A percentile compares a stretch with the other conserved stretches of the same genome.
These are phyloP conservation scores for Calocybe indica DNA, from an alignment of 768 basidiomycete species.

Conservation along the genomic window DNA sequence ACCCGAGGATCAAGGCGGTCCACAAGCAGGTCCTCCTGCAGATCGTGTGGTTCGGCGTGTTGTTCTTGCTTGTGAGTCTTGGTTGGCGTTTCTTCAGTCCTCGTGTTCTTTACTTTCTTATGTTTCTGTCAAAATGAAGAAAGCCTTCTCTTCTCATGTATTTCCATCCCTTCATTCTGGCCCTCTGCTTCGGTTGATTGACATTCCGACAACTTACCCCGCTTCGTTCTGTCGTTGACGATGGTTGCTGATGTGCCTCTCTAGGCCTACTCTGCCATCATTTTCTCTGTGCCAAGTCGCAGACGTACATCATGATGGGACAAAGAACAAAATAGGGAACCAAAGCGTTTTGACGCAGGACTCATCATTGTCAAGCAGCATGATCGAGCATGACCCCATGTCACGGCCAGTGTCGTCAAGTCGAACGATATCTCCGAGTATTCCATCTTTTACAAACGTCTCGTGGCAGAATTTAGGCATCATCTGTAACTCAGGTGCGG, in stretches of 20 bases:
- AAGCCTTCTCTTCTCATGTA: too few species aligned
- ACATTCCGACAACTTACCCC: too few species aligned
- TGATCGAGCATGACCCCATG: too few species aligned
- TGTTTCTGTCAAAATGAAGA: not conserved
- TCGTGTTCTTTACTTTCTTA: not conserved
- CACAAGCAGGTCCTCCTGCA: slow-evolving; percentile 25
- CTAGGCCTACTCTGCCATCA: slow-evolving; percentile 15
- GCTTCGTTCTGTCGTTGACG: too few species aligned
- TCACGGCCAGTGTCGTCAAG: too few species aligned
- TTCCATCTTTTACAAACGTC: too few species aligned
- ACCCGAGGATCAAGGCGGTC: slow-evolving; percentile 27
- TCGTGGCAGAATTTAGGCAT: too few species aligned
- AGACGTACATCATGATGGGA: slow-evolving; percentile 2
- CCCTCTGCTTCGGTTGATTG: too few species aligned
- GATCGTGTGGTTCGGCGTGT: slow-evolving; percentile 18
- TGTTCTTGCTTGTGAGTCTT: slow-evolving; percentile 14
- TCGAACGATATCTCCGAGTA: too few species aligned
- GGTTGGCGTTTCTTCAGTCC: not conserved
- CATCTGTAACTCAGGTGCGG: too few species aligned
- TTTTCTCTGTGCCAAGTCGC: slow-evolving; percentile 17
- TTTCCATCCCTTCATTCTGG: too few species aligned
- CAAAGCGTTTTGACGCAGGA: not conserved
- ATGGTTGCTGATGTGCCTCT: too few species aligned
- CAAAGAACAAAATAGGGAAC: not conserved
- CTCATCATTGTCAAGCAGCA: not conserved